Conservation (phyloP, 331 rosid genomes). For the Quercus phellos region DNA sequence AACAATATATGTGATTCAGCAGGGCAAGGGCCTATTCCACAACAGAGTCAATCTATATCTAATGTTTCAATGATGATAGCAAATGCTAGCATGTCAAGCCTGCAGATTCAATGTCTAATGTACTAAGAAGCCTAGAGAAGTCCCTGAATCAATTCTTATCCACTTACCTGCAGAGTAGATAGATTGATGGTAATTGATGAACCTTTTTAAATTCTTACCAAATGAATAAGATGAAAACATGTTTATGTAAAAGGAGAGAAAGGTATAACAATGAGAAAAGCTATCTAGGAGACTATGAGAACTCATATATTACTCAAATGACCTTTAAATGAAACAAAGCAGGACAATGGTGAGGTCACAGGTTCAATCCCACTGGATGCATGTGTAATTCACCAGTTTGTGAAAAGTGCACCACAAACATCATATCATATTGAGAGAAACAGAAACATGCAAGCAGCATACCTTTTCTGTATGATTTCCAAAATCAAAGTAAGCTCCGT, state of each 20-base stretch:
- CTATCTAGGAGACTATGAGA: not conserved
- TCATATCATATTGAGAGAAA: not conserved
- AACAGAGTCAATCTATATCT: not conserved
- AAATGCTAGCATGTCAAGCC: not conserved
- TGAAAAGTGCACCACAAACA: not conserved
- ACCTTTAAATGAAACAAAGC: conserved; percentile 36
- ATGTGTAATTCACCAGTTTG: not conserved
- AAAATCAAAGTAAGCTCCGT: conserved; percentile 83
- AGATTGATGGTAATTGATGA: not conserved
- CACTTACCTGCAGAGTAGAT: not conserved
- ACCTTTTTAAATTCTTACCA: not conserved
- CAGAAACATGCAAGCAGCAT: not conserved
- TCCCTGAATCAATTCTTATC: not conserved
- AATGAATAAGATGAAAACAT: not conserved
- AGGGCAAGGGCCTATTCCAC: not conserved
- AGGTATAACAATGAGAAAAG: conserved; percentile 36
- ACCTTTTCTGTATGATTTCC: conserved; percentile 97
- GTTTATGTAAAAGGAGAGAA: not conserved
- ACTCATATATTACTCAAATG: conserved; percentile 5
- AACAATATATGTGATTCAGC: not conserved
- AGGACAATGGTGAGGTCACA: conserved; percentile 42
- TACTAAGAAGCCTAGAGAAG: not conserved
- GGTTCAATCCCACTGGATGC: too few relatives aligned
- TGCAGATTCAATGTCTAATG: not conserved
- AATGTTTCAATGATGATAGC: not conserved